phyloP scores from a whole-genome alignment of 495 filamentous ascomycete species.

The Aspergillus incahuasiensis region DNA sequence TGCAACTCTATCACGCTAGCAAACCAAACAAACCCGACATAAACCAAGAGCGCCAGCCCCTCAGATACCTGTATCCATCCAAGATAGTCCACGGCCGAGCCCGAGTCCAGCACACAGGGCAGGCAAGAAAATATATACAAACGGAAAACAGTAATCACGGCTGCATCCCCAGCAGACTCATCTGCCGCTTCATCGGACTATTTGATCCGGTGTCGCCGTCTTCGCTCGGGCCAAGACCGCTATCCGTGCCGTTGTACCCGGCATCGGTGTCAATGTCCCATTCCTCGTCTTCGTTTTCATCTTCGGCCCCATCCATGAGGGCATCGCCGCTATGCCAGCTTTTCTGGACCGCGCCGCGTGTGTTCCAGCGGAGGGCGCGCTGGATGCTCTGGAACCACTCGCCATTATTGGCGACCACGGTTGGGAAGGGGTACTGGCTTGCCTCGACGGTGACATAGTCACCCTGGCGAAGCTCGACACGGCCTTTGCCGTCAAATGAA shows the following conservation, averaged over 20 bases:
- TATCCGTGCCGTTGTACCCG: constrained; percentile 49
- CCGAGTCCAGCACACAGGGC: background rate
- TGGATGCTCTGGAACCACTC: constrained; percentile 96
- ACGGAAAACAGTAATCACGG: background rate
- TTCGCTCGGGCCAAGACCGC: constrained; percentile 50
- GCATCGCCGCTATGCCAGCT: constrained; percentile 53
- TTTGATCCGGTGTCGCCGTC: constrained; percentile 57
- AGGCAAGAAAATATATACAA: background rate
- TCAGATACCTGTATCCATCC: background rate
- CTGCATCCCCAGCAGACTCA: constrained; percentile 55
- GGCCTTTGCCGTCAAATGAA: constrained; percentile 93
- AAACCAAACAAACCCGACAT: background rate
- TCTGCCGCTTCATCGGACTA: constrained; percentile 63
- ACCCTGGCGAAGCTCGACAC: constrained; percentile 83
- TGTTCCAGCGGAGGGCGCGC: constrained; percentile 90
- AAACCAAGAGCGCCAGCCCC: background rate
- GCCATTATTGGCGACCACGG: constrained; percentile 67
- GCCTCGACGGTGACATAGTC: constrained; percentile 94
- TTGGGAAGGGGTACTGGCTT: constrained; percentile 92
- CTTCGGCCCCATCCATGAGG: constrained; percentile 28
- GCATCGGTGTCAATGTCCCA: constrained; percentile 81
- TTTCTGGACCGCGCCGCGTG: constrained; percentile 79
- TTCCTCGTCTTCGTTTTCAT: constrained; percentile 41
- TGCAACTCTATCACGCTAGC: background rate
- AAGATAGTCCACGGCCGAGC: background rate